These are phyloP conservation scores for Sesbania bispinosa DNA, from an alignment of 306 rosid species.

Conservation along the genomic window DNA sequence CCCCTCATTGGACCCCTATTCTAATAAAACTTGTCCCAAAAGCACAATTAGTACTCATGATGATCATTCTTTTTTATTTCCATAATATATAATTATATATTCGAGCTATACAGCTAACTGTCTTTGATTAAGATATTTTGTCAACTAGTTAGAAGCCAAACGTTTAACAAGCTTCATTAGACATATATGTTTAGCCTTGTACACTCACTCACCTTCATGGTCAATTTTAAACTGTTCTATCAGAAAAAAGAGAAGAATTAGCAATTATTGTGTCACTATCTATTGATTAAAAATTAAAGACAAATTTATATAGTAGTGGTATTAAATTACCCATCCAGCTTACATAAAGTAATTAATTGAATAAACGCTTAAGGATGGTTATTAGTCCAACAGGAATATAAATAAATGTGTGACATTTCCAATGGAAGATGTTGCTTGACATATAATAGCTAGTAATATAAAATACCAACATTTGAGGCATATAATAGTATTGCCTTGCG, in stretches of 20 bases:
- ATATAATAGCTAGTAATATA: constrained; percentile 43
- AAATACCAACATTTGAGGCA: constrained; percentile 23
- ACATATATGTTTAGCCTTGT: not conserved
- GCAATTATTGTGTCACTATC: constrained; percentile 1
- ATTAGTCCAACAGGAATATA: constrained; percentile 10
- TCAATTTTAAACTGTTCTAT: not conserved
- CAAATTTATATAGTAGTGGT: not conserved
- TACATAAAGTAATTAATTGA: constrained; percentile 1
- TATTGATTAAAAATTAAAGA: not conserved
- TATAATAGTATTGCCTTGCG: constrained; percentile 24
- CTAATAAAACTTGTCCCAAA: not conserved
- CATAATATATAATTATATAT: not conserved
- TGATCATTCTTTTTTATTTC: not conserved
- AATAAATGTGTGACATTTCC: constrained; percentile 38
- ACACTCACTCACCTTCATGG: not conserved
- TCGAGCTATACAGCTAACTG: constrained; percentile 25
- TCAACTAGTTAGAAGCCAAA: not conserved
- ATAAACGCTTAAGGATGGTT: constrained; percentile 6
- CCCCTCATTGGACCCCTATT: not conserved
- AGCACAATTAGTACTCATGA: not conserved
- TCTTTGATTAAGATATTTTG: constrained; percentile 19
- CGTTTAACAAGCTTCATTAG: constrained; percentile 8
- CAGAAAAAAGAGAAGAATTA: not conserved
- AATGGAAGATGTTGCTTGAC: constrained; percentile 33
- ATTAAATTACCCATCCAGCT: not conserved